phyloP scores from a whole-genome alignment of 225 moss, liverwort and hornwort genomes.

The Bryoerythrophyllum caledonicum region DNA sequence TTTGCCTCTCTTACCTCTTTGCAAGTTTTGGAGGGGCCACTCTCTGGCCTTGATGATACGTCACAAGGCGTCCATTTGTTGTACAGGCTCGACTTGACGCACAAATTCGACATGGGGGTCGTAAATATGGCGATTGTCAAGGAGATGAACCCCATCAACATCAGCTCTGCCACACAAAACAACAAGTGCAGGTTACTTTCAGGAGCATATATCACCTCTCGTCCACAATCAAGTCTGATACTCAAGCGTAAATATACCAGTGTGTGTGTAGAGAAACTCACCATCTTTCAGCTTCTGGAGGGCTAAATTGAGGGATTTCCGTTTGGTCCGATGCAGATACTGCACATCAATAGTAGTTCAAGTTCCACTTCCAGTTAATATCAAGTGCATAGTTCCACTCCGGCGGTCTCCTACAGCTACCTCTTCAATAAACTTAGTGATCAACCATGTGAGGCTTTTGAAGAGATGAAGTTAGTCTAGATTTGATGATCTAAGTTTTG shows the following conservation, averaged over 20 bases:
- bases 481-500: too few species aligned
- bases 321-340: slow-evolving; percentile 35
- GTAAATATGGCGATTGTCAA: slow-evolving; percentile 67
- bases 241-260: too few species aligned
- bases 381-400: not conserved
- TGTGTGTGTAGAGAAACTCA: slow-evolving; percentile 29
- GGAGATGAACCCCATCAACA: slow-evolving; percentile 91
- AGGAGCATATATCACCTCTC: not conserved
- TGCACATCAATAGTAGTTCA: too few species aligned
- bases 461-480: not conserved
- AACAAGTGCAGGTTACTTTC: not conserved
- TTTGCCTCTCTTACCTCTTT: not conserved
- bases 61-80: slow-evolving; percentile 39
- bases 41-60: not conserved
- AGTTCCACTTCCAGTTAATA: not conserved
- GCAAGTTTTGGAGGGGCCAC: too few species aligned
- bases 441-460: too few species aligned
- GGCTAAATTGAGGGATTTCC: slow-evolving; percentile 51
- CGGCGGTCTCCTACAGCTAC: too few species aligned
- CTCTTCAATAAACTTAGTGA: too few species aligned
- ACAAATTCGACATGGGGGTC: slow-evolving; percentile 32
- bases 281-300: slow-evolving; percentile 85
- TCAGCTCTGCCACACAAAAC: slow-evolving; percentile 62
- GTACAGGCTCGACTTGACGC: slow-evolving; percentile 22
- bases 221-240: not conserved